Conservation (phyloP, 441 rosid genomes). For the Gossypium laxum region DNA sequence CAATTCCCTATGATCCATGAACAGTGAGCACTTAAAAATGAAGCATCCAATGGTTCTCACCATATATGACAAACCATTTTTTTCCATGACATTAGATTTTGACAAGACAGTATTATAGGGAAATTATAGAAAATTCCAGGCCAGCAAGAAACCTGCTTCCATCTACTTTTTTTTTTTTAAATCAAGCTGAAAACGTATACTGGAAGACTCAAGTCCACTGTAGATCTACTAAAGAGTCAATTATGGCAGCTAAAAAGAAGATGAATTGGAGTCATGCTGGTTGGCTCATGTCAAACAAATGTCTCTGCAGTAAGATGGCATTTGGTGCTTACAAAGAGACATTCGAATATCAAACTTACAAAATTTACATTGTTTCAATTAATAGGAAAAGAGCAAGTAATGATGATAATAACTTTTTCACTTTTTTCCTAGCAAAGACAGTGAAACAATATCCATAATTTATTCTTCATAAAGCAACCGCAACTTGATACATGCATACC, state of each 20-base stretch:
- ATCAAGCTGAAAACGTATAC: neutral
- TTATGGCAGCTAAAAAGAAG: neutral
- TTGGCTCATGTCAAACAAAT: neutral
- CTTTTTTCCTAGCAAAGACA: neutral
- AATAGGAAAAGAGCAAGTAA: neutral
- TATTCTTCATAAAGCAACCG: constrained; percentile 5
- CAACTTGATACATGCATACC: neutral
- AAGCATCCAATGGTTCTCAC: neutral
- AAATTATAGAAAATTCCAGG: neutral
- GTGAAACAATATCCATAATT: neutral
- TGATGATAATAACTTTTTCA: constrained; percentile 5
- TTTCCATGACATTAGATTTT: neutral
- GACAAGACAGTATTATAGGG: neutral
- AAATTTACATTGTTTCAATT: neutral
- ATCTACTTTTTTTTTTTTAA: neutral
- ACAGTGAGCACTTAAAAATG: neutral
- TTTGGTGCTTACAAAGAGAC: neutral
- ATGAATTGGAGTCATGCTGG: neutral
- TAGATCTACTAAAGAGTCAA: neutral
- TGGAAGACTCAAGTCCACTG: neutral
- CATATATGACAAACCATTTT: neutral
- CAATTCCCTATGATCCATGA: neutral
- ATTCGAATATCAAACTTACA: neutral
- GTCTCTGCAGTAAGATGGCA: neutral
- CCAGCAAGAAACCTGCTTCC: neutral